Evolutionary conservation across 768 basidiomycete species (phyloP), one percentile per base, ranked within the genome.

Genomic region (Lactarius vividus): DNA sequence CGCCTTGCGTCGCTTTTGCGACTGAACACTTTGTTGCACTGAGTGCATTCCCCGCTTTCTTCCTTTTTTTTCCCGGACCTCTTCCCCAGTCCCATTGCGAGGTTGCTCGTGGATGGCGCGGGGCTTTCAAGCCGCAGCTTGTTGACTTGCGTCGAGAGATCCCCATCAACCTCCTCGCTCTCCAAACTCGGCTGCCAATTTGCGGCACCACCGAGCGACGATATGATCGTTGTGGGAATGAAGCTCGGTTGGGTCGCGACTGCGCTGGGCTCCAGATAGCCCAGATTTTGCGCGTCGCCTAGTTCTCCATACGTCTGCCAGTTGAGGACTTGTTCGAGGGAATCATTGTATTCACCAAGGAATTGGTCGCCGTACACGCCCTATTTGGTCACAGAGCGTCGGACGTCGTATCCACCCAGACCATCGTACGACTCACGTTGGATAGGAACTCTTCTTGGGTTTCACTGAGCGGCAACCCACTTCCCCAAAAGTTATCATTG

Each of bases 1-100:
- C 66, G 66, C 57, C 15, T 59, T 42, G 35, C 40, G 53, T 67
- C 66, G 40, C 66, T 67, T 13, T 1, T 54, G 13, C 66, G 66
- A 15, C 33, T 55, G 62, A 67, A 67, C 33, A 4, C 23, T 3
- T 28, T 49, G 20, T 49, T 26, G 23, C 66, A 67, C 53, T 31
- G 7, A 15, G 46, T 33, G 40, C 66, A 67, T 5, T 13, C 20
- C 1, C 66, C 66, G 5, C 57, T 23, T 37, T 67, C 66, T 33
- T 67, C 66, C 52, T 37, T 67, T 35, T 44, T 63, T 20, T 37
- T 37, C 35, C 53, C 59, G 7, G 20, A 0, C 35, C 26, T 62
- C 52, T 29, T 37, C 23, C 6, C 26, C 26, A n/a, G 39, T 52
- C 20, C 46, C 16, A 26, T 28, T 1, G n/a, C 46, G 26, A 8